Evolutionary conservation across 352 stramenopile genomes (phyloP).

Genomic region (Phytopythium aichiense): DNA sequence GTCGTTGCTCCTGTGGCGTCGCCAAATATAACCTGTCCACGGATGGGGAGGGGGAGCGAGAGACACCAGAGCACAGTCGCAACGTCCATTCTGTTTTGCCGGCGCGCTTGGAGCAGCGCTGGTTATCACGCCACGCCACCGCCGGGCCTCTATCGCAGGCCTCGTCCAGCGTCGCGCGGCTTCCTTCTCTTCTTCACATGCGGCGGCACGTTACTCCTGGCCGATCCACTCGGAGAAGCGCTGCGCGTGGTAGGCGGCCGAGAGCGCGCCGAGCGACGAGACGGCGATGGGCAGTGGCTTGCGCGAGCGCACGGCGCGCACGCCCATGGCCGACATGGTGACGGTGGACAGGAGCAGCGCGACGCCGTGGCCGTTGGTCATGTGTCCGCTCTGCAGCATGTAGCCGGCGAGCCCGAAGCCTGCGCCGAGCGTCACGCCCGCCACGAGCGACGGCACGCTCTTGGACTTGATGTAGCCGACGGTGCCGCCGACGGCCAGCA

Average conservation of each 20-base stretch:
- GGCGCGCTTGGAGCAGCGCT: no score
- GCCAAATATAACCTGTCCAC: no score
- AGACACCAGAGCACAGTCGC: no score
- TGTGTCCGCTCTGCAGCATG: constrained; percentile 75
- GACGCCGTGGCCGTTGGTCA: constrained; percentile 78
- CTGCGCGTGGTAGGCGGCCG: constrained; percentile 78
- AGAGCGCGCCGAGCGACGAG: constrained; percentile 70
- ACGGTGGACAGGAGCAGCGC: constrained; percentile 78
- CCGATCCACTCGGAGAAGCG: constrained; percentile 81
- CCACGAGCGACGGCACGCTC: constrained; percentile 77
- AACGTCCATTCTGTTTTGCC: no score
- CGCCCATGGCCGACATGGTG: constrained; percentile 83
- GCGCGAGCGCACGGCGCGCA: constrained; percentile 68
- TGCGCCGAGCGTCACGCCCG: constrained; percentile 72
- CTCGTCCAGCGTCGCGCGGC: no score
- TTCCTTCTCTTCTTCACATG: neutral
- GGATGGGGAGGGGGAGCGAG: no score
- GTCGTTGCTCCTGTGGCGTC: neutral
- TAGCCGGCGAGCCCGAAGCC: constrained; percentile 77
- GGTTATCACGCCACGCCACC: no score
- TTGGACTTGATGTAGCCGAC: constrained; percentile 82
- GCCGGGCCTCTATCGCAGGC: no score
- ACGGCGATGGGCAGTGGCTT: constrained; percentile 75
- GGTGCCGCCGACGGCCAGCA: constrained; percentile 59
- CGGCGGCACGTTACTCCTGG: constrained; percentile 46